Base-by-base conservation (phyloP, 2,329 filamentous ascomycete species). In the Dothideomycetidae sp. region DNA sequence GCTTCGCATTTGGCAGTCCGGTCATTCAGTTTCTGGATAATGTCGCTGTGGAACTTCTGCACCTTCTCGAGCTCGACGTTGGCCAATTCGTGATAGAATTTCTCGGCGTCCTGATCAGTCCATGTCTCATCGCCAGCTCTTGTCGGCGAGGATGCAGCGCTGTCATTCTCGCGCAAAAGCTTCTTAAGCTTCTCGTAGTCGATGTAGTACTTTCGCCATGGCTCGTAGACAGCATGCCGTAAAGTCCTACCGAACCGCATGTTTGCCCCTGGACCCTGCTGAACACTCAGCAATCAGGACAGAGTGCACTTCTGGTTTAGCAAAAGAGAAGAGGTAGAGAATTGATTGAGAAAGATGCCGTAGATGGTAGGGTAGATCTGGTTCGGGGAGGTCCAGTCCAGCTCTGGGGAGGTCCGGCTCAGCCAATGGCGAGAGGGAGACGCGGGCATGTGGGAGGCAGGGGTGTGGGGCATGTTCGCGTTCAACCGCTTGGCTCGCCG, bases 231-330 rank as follows among this genome's bases (percentile, higher is more conserved):
- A 42, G 82, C 77, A 52, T 75, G 73, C 52, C 77, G 75, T 43
- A 98, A 72, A 36, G 84, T 94, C 64, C 78, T 83, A 45, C 88
- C 88, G 67, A 94, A 98, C 52, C 84, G 81, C 90, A 98, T 96
- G 13, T n/a, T 43, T 26, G 21, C n/a, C n/a, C 7, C 21, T 26
- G n/a, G n/a, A n/a, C n/a, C n/a, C n/a, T n/a, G n/a, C n/a, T n/a
- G n/a, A n/a, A n/a, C n/a, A n/a, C n/a, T n/a, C n/a, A n/a, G n/a
- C n/a, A n/a, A n/a, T n/a, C n/a, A n/a, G n/a, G n/a, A n/a, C n/a
- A n/a, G n/a, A n/a, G n/a, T n/a, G n/a, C n/a, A n/a, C n/a, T n/a
- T n/a, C n/a, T n/a, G n/a, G n/a, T n/a, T n/a, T n/a, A n/a, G n/a
- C n/a, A n/a, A n/a, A n/a, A n/a, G n/a, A n/a, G n/a, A n/a, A n/a